A percentile compares a stretch with the other conserved stretches of the same genome.
Conservation (phyloP, 495 filamentous ascomycete species). For the Cudoniella acicularis region DNA sequence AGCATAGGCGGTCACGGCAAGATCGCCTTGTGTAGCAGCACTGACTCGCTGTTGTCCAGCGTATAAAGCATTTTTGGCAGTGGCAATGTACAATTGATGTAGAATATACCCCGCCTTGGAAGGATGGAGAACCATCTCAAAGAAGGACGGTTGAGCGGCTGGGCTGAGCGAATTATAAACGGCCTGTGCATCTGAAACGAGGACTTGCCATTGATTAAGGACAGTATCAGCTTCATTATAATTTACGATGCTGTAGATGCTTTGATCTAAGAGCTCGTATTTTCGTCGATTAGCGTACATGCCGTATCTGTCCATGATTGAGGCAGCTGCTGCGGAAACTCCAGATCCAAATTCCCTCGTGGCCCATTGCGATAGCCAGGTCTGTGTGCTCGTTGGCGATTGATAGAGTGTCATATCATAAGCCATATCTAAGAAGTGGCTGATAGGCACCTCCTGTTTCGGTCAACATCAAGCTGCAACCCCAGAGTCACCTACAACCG, state of each 20-base stretch:
- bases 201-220: conserved; percentile 54
- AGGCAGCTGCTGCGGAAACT: not conserved
- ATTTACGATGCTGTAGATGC: conserved; percentile 62
- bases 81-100: conserved; percentile 54
- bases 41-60: conserved; percentile 60
- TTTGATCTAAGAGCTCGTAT: conserved; percentile 59
- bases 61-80: conserved; percentile 59
- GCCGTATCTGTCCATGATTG: not conserved
- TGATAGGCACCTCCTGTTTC: not conserved
- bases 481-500: too few species aligned
- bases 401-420: conserved; percentile 55
- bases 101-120: conserved; percentile 56
- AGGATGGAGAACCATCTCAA: conserved; percentile 65
- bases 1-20: conserved; percentile 54
- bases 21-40: conserved; percentile 56
- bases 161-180: conserved; percentile 48
- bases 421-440: conserved; percentile 35
- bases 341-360: conserved; percentile 52
- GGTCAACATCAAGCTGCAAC: too few species aligned
- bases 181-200: conserved; percentile 46
- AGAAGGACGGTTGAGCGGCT: conserved; percentile 52
- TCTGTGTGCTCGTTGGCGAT: not conserved
- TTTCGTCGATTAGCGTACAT: conserved; percentile 1
- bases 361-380: not conserved
- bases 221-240: conserved; percentile 66